phyloP scores from a whole-genome alignment of 2,329 filamentous ascomycete species.

The Pochonia chlamydosporia region DNA sequence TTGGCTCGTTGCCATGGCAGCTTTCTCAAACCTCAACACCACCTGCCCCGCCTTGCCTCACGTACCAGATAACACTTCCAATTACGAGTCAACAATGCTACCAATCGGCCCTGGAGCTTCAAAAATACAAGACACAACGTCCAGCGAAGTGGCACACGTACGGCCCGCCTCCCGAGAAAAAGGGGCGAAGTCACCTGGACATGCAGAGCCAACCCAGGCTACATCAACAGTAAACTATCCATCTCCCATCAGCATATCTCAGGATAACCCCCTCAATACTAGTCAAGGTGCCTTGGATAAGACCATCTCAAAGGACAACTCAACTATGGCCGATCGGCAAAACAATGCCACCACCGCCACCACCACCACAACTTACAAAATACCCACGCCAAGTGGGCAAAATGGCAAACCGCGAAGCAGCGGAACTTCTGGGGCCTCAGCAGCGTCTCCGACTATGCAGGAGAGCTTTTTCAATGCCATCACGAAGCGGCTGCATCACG shows the following conservation, averaged over 20 bases:
- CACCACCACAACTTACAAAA: conserved; percentile 4
- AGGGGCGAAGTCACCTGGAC: background rate
- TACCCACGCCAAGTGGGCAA: conserved; percentile 8
- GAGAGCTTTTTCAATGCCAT: conserved; percentile 98
- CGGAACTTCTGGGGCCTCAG: conserved; percentile 19
- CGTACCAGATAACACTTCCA: too few species aligned
- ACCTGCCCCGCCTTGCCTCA: background rate
- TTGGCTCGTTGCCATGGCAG: background rate
- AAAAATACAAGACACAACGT: background rate
- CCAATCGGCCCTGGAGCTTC: background rate
- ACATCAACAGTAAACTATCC: background rate
- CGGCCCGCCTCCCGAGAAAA: background rate
- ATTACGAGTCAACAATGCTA: background rate
- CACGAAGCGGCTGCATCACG: conserved; percentile 82
- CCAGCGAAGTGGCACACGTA: background rate
- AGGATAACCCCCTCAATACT: background rate
- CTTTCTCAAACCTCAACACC: background rate
- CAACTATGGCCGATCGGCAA: conserved; percentile 3
- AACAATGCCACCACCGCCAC: conserved; percentile 5
- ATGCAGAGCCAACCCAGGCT: background rate
- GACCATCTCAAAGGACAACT: background rate
- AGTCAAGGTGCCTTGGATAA: background rate
- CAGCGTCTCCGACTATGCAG: conserved; percentile 72
- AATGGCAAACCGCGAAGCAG: conserved; percentile 22
- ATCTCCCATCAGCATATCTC: background rate